Base-by-base conservation (phyloP, 208 protist species). In the Leishmania arabica region DNA sequence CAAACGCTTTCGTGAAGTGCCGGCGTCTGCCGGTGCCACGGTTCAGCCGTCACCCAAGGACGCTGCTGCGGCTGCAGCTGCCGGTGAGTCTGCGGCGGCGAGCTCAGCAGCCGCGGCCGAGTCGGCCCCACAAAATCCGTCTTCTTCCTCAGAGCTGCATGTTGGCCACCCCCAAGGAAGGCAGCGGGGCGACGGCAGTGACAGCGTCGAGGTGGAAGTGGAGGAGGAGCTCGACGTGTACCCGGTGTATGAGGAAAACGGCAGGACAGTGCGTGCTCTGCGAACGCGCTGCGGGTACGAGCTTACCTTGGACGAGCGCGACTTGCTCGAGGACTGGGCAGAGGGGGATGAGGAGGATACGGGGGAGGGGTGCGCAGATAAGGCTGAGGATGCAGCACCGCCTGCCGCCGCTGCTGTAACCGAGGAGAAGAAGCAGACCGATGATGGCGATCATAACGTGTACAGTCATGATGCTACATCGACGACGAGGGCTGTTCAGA, bases 271-370 rank as follows among this genome's bases (percentile, higher is more conserved):
- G 73, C 85, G 86, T 40, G 89, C 92, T 6, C 83, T 95, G 75
- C 80, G 73, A 70, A 89, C 81, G 1, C 81, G 87, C 37, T 87
- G 89, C 66, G 90, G 89, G 6, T 96, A 96, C 85, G 49, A 68
- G 47, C 88, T 96, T 11, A 96, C 91, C 11, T 76, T 95, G 17
- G 90, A 95, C 72, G 93, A 96, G 80, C 42, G 79, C 47, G 84
- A 94, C 27, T 68, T 95, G 53, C 86, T 93, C 24, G 82, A 90
- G 24, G 69, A 42, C 45, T 69, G 45, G 40, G 82, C 34, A 42
- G 76, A 65, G 31, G 69, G 19, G 1, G 80, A 84, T 8, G 78
- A 53, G 37, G 81, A 68, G 37, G 58, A 84, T 49, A 81, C 82
- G 9, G 81, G 71, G 34, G 84, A 75, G 17, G 84, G 86, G 31